Evolutionary conservation across 495 filamentous ascomycete genomes (phyloP), one percentile per base, ranked within the genome.

Genomic region (Filosporella fistucella): DNA sequence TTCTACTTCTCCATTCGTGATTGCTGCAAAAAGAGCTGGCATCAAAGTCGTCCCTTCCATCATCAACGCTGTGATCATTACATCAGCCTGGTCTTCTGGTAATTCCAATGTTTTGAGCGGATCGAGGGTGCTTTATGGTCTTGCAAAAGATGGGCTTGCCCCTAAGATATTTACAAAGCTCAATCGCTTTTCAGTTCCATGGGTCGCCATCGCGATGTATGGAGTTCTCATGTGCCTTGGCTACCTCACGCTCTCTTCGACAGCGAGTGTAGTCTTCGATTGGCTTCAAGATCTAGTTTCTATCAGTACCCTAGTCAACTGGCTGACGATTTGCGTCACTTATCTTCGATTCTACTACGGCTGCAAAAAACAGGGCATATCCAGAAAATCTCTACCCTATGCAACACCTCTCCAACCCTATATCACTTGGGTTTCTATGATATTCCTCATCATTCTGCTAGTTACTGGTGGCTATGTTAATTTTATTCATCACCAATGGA

Each of bases 101-200:
- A 93, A 93, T 54, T 82, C 85, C 1, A 87, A 85, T 72, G 8
- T 77, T 70, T 40, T 74, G 65, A 86, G 82, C 32, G 85, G 80
- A 12, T 85, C 82, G 0, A 78, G 88, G 10, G 81, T 80, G 34
- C 72, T 91, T 4, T 88, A 85, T 55, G 80, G 80, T 14, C 74
- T 86, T 54, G 81, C 84, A 1, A 47, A 69, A 29, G 69, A 80
- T 47, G 75, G 81, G 4, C 79, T 84, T 33, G 85, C 85, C 0
- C 86, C 85, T 1, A 61, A 58, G 1, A 52, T 81, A 37, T 77
- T 89, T 57, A 58, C 68, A 24, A 62, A 51, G 14, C 81, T 74
- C 28, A 76, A 72, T 28, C 66, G 62, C 23, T 63, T 66, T 35
- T 82, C 82, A 13, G 80, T 87, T 7, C 84, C 83, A 1, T 78